Base-by-base conservation (phyloP, 306 rosid genomes). In the Elaeagnus macrophylla region DNA sequence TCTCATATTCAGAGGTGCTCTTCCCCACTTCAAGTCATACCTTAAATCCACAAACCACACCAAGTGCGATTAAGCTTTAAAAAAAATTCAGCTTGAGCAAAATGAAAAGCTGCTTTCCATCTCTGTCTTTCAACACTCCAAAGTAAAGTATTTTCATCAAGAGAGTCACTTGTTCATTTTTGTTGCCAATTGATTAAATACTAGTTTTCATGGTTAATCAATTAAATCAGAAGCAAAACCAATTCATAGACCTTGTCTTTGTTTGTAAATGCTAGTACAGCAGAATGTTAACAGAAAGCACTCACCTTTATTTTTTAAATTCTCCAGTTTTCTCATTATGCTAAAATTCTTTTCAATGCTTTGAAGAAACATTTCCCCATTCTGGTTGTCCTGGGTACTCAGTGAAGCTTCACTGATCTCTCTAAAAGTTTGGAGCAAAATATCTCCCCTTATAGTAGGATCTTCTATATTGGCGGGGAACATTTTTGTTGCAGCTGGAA, bases 391-490 rank as follows among this genome's bases (percentile, higher is more conserved):
- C 59, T 47, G 74, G 67, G 62, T 66, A n/a, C 63, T 46, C 43
- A 67, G 63, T 46, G 96, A 75, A 52, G 75, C 73, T 40, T 83
- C 86, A 72, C 82, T 79, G 62, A 93, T 81, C 73, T 88, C 94
- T 78, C 90, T 81, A 58, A 93, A 74, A 45, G 85, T 82, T 72
- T 84, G 89, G 72, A 85, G 81, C 74, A 93, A 70, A 43, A 93
- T 81, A 77, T 93, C 99, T 37, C 83, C 88, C 59, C 96, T 81
- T 60, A 93, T 81, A 70, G 59, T 67, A 41, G 93, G 88, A 67
- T 93, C 99, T 79, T 93, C 99, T 14, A 93, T 76, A 63, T 77
- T 82, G 62, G 94, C 95, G 47, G 99, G 99, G 59, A 93, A 84
- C 95, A 93, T 87, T 71, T 84, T 83, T 9, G 79, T 76, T 48